Evolutionary conservation across 148 eudicot species (phyloP), one percentile per base, ranked within the genome.

Genomic region (Silene uniflora): DNA sequence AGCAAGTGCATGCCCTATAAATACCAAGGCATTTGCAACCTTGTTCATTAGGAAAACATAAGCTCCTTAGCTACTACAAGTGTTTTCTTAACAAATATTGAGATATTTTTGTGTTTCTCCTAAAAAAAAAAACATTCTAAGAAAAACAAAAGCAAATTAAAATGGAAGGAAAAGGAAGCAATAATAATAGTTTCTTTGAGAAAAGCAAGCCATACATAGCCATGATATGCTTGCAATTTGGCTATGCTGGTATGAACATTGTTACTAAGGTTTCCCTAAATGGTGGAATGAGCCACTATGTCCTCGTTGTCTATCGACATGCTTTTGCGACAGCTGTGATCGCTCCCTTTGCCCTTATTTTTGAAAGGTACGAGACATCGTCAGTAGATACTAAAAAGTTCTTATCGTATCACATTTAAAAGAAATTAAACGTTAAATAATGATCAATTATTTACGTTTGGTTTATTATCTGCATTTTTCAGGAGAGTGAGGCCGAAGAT

Each of bases 261-360:
- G 87, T 92, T 35, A 89, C 98, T 54, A 92, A 92, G 67, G 98
- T 91, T 25, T 89, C 96, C 25, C 91, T 90, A 32, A 89, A 90
- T 70, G 80, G 87, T 21, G 98, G 98, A 3, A 92, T 92, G 98
- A 92, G 96, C 73, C 96, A 92, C 69, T 92, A 92, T 42, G 91
- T 89, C 3, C 88, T 92, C 0, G 96, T 91, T 23, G 96, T 91
- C 39, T 90, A 92, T 29, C 81, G 98, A 35, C 92, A 92, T 47
- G 93, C 96, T 81, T 87, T 92, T 39, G 98, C 98, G 19, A 88
- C 98, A 52, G 88, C 83, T 1, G 93, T 82, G 19, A 86, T 92
- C 3, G 98, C 96, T 49, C 98, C 98, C 9, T 92, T 92, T 69
- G 98, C 98, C n/a, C 73, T 92, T 10, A 4, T 90, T 23, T 84